phyloP scores from a whole-genome alignment of 306 rosid genomes.

The Cicer cuneatum region DNA sequence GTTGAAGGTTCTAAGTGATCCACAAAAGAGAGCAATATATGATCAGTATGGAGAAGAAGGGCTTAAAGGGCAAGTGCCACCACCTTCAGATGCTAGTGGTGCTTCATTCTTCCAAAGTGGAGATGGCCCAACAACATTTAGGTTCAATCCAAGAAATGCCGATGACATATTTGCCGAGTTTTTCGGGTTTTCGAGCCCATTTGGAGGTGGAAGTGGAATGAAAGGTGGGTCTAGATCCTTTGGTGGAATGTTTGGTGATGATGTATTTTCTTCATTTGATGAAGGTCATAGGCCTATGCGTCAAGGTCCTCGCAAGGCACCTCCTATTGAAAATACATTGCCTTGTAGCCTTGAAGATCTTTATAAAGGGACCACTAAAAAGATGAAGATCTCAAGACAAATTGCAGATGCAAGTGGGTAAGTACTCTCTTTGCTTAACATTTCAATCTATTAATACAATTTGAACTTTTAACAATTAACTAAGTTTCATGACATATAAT shows the following conservation, averaged over 20 bases:
- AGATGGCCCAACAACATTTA: constrained; percentile 70
- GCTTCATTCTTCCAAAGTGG: constrained; percentile 76
- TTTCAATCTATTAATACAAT: background rate
- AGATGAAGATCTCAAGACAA: constrained; percentile 84
- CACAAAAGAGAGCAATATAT: constrained; percentile 83
- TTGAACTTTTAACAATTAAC: too few relatives aligned
- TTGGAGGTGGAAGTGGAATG: constrained; percentile 61
- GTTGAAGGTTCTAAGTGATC: constrained; percentile 81
- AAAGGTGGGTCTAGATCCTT: constrained; percentile 61
- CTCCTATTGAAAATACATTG: constrained; percentile 65
- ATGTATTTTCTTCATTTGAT: constrained; percentile 68
- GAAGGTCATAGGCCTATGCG: constrained; percentile 67
- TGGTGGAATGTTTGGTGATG: constrained; percentile 79
- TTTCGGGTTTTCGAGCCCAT: constrained; percentile 77
- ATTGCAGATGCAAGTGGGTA: constrained; percentile 67
- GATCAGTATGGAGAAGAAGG: constrained; percentile 95
- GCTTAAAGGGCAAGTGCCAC: constrained; percentile 81
- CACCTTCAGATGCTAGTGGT: constrained; percentile 69
- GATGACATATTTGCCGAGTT: constrained; percentile 74
- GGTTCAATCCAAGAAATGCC: constrained; percentile 84
- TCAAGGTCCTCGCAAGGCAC: constrained; percentile 72
- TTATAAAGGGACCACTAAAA: constrained; percentile 77
- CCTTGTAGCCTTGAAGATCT: constrained; percentile 88
- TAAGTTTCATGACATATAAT: too few relatives aligned
- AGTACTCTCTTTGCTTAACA: background rate